These are phyloP conservation scores for Bruguiera gymnorhiza DNA, from an alignment of 345 rosid species.

Conservation along the genomic window DNA sequence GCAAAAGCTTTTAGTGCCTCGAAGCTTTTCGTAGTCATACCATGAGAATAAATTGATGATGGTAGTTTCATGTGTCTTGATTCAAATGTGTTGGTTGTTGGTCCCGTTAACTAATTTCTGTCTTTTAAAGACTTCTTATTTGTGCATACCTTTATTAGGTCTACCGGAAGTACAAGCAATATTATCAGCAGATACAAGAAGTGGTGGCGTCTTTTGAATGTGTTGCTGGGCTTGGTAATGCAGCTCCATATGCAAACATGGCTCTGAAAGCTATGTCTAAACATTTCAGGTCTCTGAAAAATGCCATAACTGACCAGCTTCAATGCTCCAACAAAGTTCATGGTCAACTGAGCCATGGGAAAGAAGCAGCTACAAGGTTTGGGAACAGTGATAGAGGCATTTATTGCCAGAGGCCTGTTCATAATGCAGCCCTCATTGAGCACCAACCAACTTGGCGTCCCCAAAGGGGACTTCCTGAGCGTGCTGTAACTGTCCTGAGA, in stretches of 20 bases:
- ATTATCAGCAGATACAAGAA: conserved; percentile 74
- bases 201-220: conserved; percentile 74
- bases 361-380: conserved; percentile 47
- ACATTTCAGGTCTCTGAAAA: conserved; percentile 72
- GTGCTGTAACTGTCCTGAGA: conserved; percentile 71
- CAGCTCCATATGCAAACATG: conserved; percentile 70
- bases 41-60: neutral
- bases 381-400: conserved; percentile 41
- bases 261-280: conserved; percentile 75
- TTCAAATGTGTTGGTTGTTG: neutral
- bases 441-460: conserved; percentile 89
- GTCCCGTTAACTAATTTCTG: neutral
- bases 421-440: conserved; percentile 43
- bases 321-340: conserved; percentile 43
- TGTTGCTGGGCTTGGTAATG: conserved; percentile 78
- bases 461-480: conserved; percentile 88
- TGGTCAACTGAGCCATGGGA: conserved; percentile 33
- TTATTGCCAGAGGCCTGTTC: conserved; percentile 39
- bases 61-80: neutral
- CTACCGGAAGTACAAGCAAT: conserved; percentile 76
- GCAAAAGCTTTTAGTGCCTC: too few relatives aligned
- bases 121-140: neutral
- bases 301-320: conserved; percentile 73
- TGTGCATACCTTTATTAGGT: conserved; percentile 37
- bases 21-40: too few relatives aligned